A percentile compares a stretch with the other conserved stretches of the same genome.
phyloP scores from a whole-genome alignment of 768 basidiomycete species.

The Mycena metata region DNA sequence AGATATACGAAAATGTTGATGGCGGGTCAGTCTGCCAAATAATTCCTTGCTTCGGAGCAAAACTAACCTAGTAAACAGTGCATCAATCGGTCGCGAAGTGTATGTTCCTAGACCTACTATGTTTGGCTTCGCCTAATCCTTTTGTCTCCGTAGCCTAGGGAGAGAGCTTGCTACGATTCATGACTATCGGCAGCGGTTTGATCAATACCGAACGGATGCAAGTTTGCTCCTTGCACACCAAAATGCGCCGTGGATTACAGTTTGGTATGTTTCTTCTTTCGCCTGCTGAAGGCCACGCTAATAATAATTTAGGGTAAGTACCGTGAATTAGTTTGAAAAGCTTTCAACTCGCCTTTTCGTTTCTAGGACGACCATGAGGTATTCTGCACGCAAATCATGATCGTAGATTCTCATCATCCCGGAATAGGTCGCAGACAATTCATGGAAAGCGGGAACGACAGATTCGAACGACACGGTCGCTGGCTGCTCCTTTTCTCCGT shows the following conservation, averaged over 20 bases:
- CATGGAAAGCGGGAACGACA: constrained; percentile 69
- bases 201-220: constrained; percentile 66
- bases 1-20: constrained; percentile 67
- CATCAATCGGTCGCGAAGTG: constrained; percentile 62
- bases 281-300: not conserved
- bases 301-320: constrained; percentile 10
- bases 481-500: constrained; percentile 65
- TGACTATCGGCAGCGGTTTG: constrained; percentile 66
- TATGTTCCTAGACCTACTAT: not conserved
- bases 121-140: not conserved
- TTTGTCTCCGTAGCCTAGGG: constrained; percentile 48
- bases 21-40: constrained; percentile 42
- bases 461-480: constrained; percentile 66
- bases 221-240: constrained; percentile 64
- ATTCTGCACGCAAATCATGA: not conserved
- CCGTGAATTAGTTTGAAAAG: not conserved
- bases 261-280: constrained; percentile 54
- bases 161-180: constrained; percentile 68
- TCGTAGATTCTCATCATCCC: not conserved
- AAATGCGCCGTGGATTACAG: constrained; percentile 67
- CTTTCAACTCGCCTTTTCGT: not conserved
- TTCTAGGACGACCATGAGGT: constrained; percentile 67
- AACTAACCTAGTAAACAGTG: constrained; percentile 44
- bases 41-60: not conserved
- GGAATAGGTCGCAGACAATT: constrained; percentile 64